Conservation (phyloP, 768 basidiomycete genomes). For the Tylopilus subfusipes region DNA sequence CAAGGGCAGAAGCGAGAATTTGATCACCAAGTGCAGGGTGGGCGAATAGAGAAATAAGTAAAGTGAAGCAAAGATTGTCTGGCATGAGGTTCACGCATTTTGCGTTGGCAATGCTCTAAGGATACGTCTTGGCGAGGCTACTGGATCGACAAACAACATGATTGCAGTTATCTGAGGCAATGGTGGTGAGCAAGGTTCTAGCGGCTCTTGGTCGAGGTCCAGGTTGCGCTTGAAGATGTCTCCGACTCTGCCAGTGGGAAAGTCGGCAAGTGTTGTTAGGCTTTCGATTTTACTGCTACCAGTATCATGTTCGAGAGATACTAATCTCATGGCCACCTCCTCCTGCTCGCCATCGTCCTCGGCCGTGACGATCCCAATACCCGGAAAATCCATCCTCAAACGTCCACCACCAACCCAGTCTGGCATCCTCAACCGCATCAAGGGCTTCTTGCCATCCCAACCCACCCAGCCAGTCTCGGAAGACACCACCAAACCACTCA, state of each 20-base stretch:
- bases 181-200: no score
- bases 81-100: no score
- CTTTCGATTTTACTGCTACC: background rate
- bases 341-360: constrained; percentile 75
- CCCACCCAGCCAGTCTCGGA: constrained; percentile 26
- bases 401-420: constrained; percentile 65
- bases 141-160: no score
- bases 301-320: background rate
- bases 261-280: background rate
- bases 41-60: no score
- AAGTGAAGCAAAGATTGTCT: no score
- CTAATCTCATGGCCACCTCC: constrained; percentile 26
- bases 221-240: no score
- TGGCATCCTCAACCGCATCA: constrained; percentile 70
- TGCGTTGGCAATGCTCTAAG: no score
- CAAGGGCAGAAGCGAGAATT: no score
- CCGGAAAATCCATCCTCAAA: constrained; percentile 81
- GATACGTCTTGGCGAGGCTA: no score
- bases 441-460: constrained; percentile 67
- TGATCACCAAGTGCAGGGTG: no score
- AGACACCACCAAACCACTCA: constrained; percentile 62
- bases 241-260: background rate
- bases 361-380: constrained; percentile 73
- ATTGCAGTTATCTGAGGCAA: no score
- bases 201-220: no score